Conservation (phyloP, 2,329 filamentous ascomycete species). For the Penicillium rolfsii region DNA sequence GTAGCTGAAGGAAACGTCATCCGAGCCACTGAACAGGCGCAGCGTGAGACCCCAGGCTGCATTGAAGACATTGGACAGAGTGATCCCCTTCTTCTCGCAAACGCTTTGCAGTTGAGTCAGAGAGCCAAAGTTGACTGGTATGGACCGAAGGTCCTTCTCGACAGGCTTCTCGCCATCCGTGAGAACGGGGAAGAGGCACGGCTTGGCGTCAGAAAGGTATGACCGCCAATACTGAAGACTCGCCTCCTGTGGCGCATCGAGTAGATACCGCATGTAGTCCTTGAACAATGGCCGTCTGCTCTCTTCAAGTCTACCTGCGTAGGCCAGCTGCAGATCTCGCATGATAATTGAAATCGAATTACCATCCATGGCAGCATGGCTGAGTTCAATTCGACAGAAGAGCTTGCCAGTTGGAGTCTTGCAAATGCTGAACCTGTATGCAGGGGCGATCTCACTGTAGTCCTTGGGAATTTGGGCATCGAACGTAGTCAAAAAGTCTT, state of each 20-base stretch:
- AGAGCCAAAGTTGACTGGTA: conserved; percentile 35
- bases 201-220: conserved; percentile 39
- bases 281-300: conserved; percentile 42
- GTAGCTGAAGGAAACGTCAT: conserved; percentile 65
- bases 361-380: conserved; percentile 57
- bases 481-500: conserved; percentile 35
- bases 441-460: conserved; percentile 38
- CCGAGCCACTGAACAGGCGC: conserved; percentile 64
- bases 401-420: conserved; percentile 43
- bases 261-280: conserved; percentile 39
- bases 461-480: conserved; percentile 33
- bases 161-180: conserved; percentile 31
- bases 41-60: conserved; percentile 72
- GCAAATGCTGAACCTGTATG: conserved; percentile 53
- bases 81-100: conserved; percentile 51
- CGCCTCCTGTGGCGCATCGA: conserved; percentile 27
- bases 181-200: conserved; percentile 43
- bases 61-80: conserved; percentile 62
- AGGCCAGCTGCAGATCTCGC: conserved; percentile 51
- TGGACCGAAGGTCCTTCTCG: conserved; percentile 34
- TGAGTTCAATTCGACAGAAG: conserved; percentile 55
- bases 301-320: conserved; percentile 47
- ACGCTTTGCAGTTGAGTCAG: conserved; percentile 39
- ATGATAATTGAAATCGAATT: conserved; percentile 55
- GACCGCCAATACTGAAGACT: conserved; percentile 45